A percentile compares a stretch with the other conserved stretches of the same genome.
Conservation (phyloP, 2,329 filamentous ascomycete species). For the Xylaria sp. region DNA sequence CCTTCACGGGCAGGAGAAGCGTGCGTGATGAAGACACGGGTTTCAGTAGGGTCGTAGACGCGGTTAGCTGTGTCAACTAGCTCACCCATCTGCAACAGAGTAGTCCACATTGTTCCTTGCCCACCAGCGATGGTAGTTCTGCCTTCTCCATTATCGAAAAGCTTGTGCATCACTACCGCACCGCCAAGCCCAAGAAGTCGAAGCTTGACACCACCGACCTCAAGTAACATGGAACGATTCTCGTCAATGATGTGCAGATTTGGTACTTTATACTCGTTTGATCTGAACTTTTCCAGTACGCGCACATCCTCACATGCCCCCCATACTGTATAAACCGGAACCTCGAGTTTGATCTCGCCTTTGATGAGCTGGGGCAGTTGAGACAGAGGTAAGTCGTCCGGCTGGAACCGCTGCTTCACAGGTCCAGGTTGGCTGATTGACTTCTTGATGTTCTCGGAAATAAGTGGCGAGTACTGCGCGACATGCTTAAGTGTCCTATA, state of each 20-base stretch:
- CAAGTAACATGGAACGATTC: slow-evolving; percentile 92
- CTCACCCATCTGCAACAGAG: slow-evolving; percentile 96
- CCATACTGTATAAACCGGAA: slow-evolving; percentile 99
- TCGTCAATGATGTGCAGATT: slow-evolving; percentile 99
- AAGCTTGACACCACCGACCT: slow-evolving; percentile 95
- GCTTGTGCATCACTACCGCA: slow-evolving; percentile 99
- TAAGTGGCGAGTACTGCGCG: slow-evolving; percentile 95
- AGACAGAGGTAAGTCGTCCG: slow-evolving; percentile 87
- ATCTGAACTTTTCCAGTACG: slow-evolving; percentile 96
- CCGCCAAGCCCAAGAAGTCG: slow-evolving; percentile 92
- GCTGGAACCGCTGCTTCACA: slow-evolving; percentile 85
- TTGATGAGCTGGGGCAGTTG: slow-evolving; percentile 90
- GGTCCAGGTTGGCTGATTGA: slow-evolving; percentile 74
- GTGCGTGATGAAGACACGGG: slow-evolving; percentile 95
- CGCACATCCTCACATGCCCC: slow-evolving; percentile 98
- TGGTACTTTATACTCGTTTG: slow-evolving; percentile 95
- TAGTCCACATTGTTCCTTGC: slow-evolving; percentile 99
- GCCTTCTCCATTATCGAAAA: slow-evolving; percentile 98
- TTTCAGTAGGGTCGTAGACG: slow-evolving; percentile 98
- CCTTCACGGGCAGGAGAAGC: slow-evolving; percentile 96
- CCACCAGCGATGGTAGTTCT: slow-evolving; percentile 98
- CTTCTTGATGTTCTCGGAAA: slow-evolving; percentile 81
- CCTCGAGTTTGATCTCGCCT: slow-evolving; percentile 89
- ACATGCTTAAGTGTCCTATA: slow-evolving; percentile 94
- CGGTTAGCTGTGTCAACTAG: slow-evolving; percentile 97